These are phyloP conservation scores for Coleophoma crateriformis DNA, from an alignment of 2,329 filamentous ascomycete genomes.

Conservation along the genomic window DNA sequence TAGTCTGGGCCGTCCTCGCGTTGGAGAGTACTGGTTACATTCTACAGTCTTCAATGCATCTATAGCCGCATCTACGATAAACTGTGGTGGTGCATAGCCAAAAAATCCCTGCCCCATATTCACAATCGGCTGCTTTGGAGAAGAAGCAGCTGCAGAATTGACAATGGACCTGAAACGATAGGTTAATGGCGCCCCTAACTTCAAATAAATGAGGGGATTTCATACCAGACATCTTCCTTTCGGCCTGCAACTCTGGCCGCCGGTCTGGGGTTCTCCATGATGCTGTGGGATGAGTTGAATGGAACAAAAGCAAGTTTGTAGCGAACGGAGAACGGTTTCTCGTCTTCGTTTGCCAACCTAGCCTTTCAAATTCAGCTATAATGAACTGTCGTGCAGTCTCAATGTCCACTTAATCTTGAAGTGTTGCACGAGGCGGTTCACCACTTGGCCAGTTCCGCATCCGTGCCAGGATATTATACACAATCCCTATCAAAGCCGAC, in stretches of 20 bases:
- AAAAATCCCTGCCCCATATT: conserved; percentile 70
- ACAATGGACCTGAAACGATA: conserved; percentile 48
- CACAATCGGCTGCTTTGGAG: conserved; percentile 57
- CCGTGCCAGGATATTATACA: no score
- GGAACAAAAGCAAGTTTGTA: no score
- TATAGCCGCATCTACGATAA: conserved; percentile 89
- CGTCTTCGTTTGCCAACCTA: no score
- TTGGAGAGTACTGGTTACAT: conserved; percentile 98
- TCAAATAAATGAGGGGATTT: conserved; percentile 3
- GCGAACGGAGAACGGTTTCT: no score
- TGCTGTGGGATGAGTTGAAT: no score
- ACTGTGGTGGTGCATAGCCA: conserved; percentile 89
- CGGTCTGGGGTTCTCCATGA: no score
- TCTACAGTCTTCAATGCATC: conserved; percentile 83
- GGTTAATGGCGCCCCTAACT: background rate
- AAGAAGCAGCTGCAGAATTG: conserved; percentile 59
- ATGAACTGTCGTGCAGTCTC: no score
- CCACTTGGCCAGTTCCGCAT: no score
- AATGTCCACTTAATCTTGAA: no score
- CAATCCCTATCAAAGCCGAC: no score
- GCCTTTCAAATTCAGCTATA: no score
- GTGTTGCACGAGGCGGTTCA: no score
- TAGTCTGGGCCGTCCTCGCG: conserved; percentile 83
- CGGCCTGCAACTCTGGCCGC: conserved; percentile 40
- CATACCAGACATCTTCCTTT: conserved; percentile 53